These are phyloP conservation scores for Tylopilus subfusipes DNA, from an alignment of 768 basidiomycete species.

Conservation along the genomic window DNA sequence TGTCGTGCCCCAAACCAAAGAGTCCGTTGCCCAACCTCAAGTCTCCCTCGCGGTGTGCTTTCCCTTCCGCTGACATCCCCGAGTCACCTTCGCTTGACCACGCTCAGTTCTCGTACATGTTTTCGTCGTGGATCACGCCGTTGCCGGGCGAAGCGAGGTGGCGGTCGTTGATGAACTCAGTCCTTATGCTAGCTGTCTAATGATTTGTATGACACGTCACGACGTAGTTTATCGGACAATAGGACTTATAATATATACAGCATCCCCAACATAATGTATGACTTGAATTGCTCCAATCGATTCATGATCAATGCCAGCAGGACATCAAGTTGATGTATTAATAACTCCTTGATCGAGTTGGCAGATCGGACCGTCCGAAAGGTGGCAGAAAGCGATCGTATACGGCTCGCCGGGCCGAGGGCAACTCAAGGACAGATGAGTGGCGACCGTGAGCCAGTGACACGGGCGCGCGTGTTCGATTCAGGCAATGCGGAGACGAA, in stretches of 20 bases:
- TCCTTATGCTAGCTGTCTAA: constrained; percentile 6
- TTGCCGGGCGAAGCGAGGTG: constrained; percentile 3
- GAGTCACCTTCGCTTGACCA: constrained; percentile 9
- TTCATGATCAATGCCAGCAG: background rate
- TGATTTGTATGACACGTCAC: background rate
- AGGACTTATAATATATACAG: background rate
- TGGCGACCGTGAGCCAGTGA: too few species aligned
- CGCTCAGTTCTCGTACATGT: constrained; percentile 12
- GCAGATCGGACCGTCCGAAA: too few species aligned
- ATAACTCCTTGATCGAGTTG: too few species aligned
- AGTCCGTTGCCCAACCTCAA: constrained; percentile 8
- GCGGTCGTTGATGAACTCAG: constrained; percentile 17
- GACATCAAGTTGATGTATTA: too few species aligned
- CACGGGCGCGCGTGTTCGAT: too few species aligned
- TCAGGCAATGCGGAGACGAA: too few species aligned
- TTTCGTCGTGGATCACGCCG: constrained; percentile 19
- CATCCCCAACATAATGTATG: background rate
- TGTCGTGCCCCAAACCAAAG: background rate
- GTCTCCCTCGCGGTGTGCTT: constrained; percentile 7
- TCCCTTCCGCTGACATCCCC: constrained; percentile 8
- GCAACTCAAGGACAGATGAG: too few species aligned
- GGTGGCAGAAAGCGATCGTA: too few species aligned
- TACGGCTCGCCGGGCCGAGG: too few species aligned
- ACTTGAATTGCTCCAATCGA: background rate
- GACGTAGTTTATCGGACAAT: background rate